Base-by-base conservation (phyloP, 1,139 yeast species). In the Candida tunisiensis region DNA sequence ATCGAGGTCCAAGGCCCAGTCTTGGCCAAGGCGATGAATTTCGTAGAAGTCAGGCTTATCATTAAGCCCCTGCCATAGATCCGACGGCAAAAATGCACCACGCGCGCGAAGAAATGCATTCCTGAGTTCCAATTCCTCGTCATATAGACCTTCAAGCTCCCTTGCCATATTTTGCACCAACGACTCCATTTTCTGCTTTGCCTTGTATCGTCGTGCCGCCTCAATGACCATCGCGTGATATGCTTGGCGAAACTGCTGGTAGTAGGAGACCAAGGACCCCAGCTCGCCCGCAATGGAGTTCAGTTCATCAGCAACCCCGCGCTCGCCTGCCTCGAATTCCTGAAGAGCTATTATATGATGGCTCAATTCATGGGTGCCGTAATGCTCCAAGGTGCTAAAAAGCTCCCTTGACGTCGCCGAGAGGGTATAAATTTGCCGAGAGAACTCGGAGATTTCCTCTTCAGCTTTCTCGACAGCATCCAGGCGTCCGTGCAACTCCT, bases 201-300 rank as follows among this genome's bases (percentile, higher is more conserved):
- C 42, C 4, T 45, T 43, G 11, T 44, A 40, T 23, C 79, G 53
- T 26, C 80, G 54, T 5, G 60, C 49, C 3, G 65, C 51, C 37
- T 72, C 82, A 11, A 58, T 33, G 1, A 69, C 40, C 32, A 72
- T 42, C 3, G 60, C 53, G 26, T 61, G 53, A 37, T 70, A 72
- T 8, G 75, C 58, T 11, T 47, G 43, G 25, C 55, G 49, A 34
- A 71, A 72, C 25, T 56, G 49, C 12, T 52, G 48, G 36, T 63
- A 71, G 41, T 69, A 67, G 15, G 56, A 53, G n/a, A 55, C 49
- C 25, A 67, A 48, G 10, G 45, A 51, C 16, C 44, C 36, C 15
- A 51, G 38, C 34, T 52, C 57, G 10, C 37, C 34, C 8, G 45
- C 36, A 3, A 47, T 24, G 8, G 26, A 24, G 3, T 31, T n/a